Evolutionary conservation across 495 filamentous ascomycete genomes (phyloP).

Genomic region (Rusavskia elegans): DNA sequence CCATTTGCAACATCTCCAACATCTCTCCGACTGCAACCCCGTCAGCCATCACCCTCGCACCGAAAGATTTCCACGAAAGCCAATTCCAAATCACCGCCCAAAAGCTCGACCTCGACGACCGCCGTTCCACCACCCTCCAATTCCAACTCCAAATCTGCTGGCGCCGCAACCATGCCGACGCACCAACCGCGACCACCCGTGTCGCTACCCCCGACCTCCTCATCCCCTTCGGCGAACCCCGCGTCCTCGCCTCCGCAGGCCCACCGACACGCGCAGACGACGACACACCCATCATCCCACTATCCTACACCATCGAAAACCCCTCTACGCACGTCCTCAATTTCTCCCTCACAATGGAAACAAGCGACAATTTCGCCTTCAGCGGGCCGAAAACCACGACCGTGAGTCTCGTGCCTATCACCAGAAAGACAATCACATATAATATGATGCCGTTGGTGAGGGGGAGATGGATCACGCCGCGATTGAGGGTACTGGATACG

Average conservation of each 20-base stretch:
- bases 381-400: slow-evolving; percentile 68
- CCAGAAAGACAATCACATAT: slow-evolving; percentile 52
- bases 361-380: slow-evolving; percentile 83
- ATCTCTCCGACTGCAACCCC: slow-evolving; percentile 19
- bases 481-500: slow-evolving; percentile 63
- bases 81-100: slow-evolving; percentile 57
- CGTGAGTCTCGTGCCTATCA: slow-evolving; percentile 64
- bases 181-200: slow-evolving; percentile 35
- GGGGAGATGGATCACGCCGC: slow-evolving; percentile 56
- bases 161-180: slow-evolving; percentile 33
- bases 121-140: slow-evolving; percentile 51
- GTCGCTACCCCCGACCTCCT: slow-evolving; percentile 64
- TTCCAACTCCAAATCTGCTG: slow-evolving; percentile 64
- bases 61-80: slow-evolving; percentile 49
- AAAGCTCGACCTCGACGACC: slow-evolving; percentile 65
- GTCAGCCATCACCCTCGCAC: slow-evolving; percentile 26
- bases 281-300: slow-evolving; percentile 28
- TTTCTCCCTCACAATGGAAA: slow-evolving; percentile 83
- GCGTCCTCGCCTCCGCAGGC: slow-evolving; percentile 56
- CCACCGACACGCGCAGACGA: slow-evolving; percentile 13
- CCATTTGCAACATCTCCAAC: slow-evolving; percentile 27
- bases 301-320: slow-evolving; percentile 75
- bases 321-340: slow-evolving; percentile 86
- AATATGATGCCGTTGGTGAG: slow-evolving; percentile 40
- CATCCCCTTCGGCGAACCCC: slow-evolving; percentile 68